Evolutionary conservation across 2,329 filamentous ascomycete species (phyloP), one percentile per base, ranked within the genome.

Genomic region (Cordyceps sp.): DNA sequence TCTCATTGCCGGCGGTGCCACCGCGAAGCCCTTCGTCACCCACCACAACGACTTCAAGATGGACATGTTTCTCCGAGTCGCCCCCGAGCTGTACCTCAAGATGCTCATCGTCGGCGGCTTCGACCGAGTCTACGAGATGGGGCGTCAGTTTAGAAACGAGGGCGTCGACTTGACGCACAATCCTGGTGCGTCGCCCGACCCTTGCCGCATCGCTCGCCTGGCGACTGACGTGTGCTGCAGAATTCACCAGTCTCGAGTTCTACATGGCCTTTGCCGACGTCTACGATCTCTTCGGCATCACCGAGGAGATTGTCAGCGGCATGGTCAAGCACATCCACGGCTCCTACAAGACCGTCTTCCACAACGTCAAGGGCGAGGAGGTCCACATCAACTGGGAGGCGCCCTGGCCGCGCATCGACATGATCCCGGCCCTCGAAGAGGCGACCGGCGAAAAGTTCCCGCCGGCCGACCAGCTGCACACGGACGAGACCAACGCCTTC

Each of bases 161-260:
- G 78, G 79, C 43, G 53, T 57, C 37, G 57, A 60, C 45, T 46
- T 59, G 30, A 98, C 90, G 7, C 90, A 98, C 66, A 98, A 96
- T 64, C 90, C 55, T 34, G 48, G 48, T 50, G 37, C 4, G 47
- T 42, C 17, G 9, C 7, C 17, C 19, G 18, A n/a, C n/a, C 13
- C 21, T 22, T 18, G 13, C 21, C n/a, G 4, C 3, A 15, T 15
- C 8, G 3, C 2, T 28, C 10, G 5, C 8, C 0, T 13, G 5
- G 10, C 8, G 15, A 29, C 40, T 42, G 29, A 46, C 24, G 9
- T 1, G 3, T 16, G 8, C 4, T n/a, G n/a, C 82, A 25, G 90
- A 98, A 54, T 98, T 98, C 64, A 98, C 90, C 27, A 93, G 84
- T 18, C 83, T 84, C 55, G 90, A 98, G 57, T 96, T 96, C 61